Evolutionary conservation across 345 rosid species (phyloP).

Genomic region (Lepidium aucheri): DNA sequence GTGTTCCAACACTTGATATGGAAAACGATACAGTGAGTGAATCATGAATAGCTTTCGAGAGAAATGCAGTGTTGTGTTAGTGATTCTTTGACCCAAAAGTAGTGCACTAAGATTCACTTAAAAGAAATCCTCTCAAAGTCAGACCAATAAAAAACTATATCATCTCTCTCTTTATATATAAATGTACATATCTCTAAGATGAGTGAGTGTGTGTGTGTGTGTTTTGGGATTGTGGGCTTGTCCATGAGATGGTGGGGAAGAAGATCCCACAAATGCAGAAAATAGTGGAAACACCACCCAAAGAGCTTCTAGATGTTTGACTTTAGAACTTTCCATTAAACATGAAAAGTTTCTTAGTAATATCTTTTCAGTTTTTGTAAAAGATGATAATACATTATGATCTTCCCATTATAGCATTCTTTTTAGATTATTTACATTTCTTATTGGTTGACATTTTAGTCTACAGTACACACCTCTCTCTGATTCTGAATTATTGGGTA

Average conservation of each 20-base stretch:
- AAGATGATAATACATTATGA: conserved; percentile 2
- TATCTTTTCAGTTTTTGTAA: conserved; percentile 11
- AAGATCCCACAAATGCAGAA: conserved; percentile 15
- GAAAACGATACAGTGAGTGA: neutral
- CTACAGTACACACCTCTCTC: neutral
- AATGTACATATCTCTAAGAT: neutral
- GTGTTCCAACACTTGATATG: neutral
- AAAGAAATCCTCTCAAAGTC: neutral
- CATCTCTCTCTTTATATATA: neutral
- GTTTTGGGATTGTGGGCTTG: conserved; percentile 19
- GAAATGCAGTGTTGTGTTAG: neutral
- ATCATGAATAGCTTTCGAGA: neutral
- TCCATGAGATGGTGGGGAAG: conserved; percentile 24
- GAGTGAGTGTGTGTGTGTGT: neutral
- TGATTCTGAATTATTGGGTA: neutral
- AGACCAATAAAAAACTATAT: neutral
- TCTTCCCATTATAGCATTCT: conserved; percentile 22
- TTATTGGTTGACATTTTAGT: neutral
- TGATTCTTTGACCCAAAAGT: neutral
- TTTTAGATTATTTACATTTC: conserved; percentile 14
- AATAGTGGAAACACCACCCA: conserved; percentile 39
- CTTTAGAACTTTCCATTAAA: conserved; percentile 33
- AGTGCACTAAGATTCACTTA: conserved; percentile 6
- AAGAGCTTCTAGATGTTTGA: conserved; percentile 42
- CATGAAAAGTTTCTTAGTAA: conserved; percentile 3